These are phyloP conservation scores for Salinomyces thailandicus DNA, from an alignment of 2,329 filamentous ascomycete genomes.

Conservation along the genomic window DNA sequence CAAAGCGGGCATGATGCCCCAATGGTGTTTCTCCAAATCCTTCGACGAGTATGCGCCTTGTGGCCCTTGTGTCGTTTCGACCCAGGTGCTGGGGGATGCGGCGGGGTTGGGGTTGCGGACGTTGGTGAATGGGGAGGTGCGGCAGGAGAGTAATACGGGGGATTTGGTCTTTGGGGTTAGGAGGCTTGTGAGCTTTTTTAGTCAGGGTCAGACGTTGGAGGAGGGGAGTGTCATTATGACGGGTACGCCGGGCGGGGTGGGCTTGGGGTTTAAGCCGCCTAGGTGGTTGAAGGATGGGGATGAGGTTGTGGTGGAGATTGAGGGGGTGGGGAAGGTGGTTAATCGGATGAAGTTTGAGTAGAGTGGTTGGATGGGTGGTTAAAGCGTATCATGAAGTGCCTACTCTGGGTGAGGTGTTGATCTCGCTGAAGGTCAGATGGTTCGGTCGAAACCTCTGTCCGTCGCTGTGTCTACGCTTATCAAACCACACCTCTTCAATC, in stretches of 20 bases:
- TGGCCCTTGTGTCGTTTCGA: slow-evolving; percentile 40
- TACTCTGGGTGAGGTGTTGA: too few species aligned
- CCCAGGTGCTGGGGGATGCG: slow-evolving; percentile 35
- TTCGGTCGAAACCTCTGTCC: too few species aligned
- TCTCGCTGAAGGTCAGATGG: too few species aligned
- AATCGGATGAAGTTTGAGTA: slow-evolving; percentile 26
- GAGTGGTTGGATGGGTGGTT: too few species aligned
- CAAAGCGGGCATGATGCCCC: slow-evolving; percentile 42
- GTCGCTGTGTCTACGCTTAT: too few species aligned
- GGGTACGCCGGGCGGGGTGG: slow-evolving; percentile 35
- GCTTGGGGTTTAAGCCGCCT: slow-evolving; percentile 23
- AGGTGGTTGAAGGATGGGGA: slow-evolving; percentile 25
- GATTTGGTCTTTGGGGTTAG: slow-evolving; percentile 38
- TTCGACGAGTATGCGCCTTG: slow-evolving; percentile 49
- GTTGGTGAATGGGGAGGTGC: slow-evolving; percentile 40
- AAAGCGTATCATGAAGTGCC: too few species aligned
- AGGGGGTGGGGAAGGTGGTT: slow-evolving; percentile 24
- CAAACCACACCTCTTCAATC: too few species aligned
- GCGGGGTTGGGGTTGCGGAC: slow-evolving; percentile 35
- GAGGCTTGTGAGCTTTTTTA: slow-evolving; percentile 25
- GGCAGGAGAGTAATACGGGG: slow-evolving; percentile 32
- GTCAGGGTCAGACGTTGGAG: slow-evolving; percentile 33
- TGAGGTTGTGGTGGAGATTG: slow-evolving; percentile 25
- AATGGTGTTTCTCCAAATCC: slow-evolving; percentile 49
- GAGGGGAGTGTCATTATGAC: slow-evolving; percentile 42